Conservation (phyloP, 2,329 filamentous ascomycete species). For the Penicillium sp. region DNA sequence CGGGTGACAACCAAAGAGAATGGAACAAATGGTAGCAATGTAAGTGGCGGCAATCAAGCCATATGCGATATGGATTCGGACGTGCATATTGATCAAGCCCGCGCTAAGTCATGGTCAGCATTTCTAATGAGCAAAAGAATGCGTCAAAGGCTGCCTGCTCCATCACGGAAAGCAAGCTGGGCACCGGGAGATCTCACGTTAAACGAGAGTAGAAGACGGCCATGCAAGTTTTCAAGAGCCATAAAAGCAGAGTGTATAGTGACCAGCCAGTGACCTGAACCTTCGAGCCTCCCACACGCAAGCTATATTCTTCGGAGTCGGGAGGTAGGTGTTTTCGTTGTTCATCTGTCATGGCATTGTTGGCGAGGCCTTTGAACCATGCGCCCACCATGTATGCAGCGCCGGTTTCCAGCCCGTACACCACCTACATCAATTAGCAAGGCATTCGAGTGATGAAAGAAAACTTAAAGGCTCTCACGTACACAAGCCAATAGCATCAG, state of each 20-base stretch:
- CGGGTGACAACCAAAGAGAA: constrained; percentile 61
- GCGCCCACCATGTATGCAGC: constrained; percentile 59
- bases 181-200: constrained; percentile 44
- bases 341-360: constrained; percentile 62
- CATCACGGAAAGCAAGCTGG: no score
- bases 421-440: constrained; percentile 44
- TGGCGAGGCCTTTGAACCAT: constrained; percentile 59
- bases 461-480: constrained; percentile 29
- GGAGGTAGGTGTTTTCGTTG: constrained; percentile 55
- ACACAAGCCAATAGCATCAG: constrained; percentile 63
- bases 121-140: no score
- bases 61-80: constrained; percentile 60
- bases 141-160: neutral
- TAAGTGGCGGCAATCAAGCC: constrained; percentile 57
- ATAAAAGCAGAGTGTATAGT: constrained; percentile 59
- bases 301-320: constrained; percentile 53
- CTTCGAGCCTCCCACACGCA: constrained; percentile 61
- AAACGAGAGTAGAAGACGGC: constrained; percentile 63
- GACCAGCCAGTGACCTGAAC: constrained; percentile 62
- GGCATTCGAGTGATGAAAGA: neutral
- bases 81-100: constrained; percentile 49
- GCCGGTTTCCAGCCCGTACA: constrained; percentile 59
- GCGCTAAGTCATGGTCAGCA: constrained; percentile 36
- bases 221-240: constrained; percentile 62
- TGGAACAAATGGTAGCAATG: constrained; percentile 56